Base-by-base conservation (phyloP, 2,329 filamentous ascomycete genomes). In the Cladosporium oxysporum region DNA sequence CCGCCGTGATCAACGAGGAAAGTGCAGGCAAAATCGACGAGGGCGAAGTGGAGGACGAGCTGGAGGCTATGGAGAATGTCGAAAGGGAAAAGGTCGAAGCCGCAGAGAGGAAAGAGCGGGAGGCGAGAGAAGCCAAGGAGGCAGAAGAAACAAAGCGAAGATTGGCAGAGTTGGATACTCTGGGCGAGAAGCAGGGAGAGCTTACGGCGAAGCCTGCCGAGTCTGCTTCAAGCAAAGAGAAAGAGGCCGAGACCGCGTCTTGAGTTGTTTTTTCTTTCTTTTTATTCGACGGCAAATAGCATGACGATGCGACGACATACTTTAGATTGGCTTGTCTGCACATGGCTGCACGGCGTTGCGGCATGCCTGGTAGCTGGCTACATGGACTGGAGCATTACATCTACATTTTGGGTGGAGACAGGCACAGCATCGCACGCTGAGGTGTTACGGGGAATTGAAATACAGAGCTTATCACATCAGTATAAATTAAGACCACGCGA, bases 11-110 rank as follows among this genome's bases (percentile, higher is more conserved):
- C 68, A 88, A 88, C 62, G 92, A 95, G 70, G 72, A 74, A 4
- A 72, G 72, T 5, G 73, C 69, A 1, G 72, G 79, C 16, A 77
- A 71, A 63, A 82, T 96, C 35, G 92, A 97, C 76, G 93, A 97
- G 74, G 84, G 75, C 23, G 93, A 96, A 76, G 87, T 98, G 64
- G 93, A 97, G 71, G 91, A 94, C 67, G 94, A 97, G 80, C 84
- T 98, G 57, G 90, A 91, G 70, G 88, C 84, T 3, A 81, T 99
- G 80, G 88, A 93, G 78, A 81, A 76, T 37, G 77, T 77, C 1
- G 92, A 91, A 62, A 97, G 80, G 0, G 87, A 79, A 66, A 94
- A 90, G 0, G 90, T 92, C 8, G 91, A 91, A 3, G 86, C 76
- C 0, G 90, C 90, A 0, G 92, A 92, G 7, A 93, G 79, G 70